A percentile compares a stretch with the other conserved stretches of the same genome.
Conservation (phyloP, 1,284 basidiomycete genomes). For the Apiotrichum porosum region DNA sequence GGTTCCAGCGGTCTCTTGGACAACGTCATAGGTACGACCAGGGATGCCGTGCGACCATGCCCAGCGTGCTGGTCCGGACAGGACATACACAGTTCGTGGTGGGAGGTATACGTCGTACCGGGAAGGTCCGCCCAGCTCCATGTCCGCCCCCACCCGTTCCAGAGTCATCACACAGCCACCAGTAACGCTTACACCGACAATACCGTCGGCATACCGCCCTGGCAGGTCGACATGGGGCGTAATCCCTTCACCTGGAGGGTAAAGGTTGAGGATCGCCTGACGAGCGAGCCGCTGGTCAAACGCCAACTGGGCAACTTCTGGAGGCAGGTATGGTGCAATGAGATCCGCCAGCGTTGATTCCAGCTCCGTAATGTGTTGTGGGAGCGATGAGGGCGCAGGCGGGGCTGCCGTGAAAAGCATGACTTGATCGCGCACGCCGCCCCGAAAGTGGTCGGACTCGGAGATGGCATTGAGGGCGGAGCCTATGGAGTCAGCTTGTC, state of each 20-base stretch:
- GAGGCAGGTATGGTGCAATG: slow-evolving; percentile 13
- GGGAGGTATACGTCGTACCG: slow-evolving; percentile 46
- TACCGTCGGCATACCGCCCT: slow-evolving; percentile 48
- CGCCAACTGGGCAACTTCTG: background rate
- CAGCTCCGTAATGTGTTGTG: slow-evolving; percentile 20
- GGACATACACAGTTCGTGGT: slow-evolving; percentile 42
- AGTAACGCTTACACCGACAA: slow-evolving; percentile 39
- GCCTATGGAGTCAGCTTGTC: too few relatives aligned
- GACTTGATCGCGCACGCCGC: slow-evolving; percentile 43
- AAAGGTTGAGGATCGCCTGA: slow-evolving; percentile 52
- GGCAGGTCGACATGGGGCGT: slow-evolving; percentile 50
- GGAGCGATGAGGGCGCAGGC: slow-evolving; percentile 14
- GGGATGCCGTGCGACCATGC: slow-evolving; percentile 51
- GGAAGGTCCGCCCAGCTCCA: background rate
- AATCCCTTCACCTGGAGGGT: slow-evolving; percentile 49
- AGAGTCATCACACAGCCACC: slow-evolving; percentile 43
- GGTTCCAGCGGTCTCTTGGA: slow-evolving; percentile 12
- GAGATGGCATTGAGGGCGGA: slow-evolving; percentile 22
- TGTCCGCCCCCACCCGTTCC: background rate
- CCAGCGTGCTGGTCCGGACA: slow-evolving; percentile 49
- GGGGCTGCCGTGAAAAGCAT: slow-evolving; percentile 41
- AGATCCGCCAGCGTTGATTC: slow-evolving; percentile 13
- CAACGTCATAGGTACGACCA: slow-evolving; percentile 26
- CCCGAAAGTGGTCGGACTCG: slow-evolving; percentile 36
- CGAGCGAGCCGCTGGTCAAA: slow-evolving; percentile 33